Base-by-base conservation (phyloP, 1,139 yeast genomes). In the Saccharomyces hybrid region DNA sequence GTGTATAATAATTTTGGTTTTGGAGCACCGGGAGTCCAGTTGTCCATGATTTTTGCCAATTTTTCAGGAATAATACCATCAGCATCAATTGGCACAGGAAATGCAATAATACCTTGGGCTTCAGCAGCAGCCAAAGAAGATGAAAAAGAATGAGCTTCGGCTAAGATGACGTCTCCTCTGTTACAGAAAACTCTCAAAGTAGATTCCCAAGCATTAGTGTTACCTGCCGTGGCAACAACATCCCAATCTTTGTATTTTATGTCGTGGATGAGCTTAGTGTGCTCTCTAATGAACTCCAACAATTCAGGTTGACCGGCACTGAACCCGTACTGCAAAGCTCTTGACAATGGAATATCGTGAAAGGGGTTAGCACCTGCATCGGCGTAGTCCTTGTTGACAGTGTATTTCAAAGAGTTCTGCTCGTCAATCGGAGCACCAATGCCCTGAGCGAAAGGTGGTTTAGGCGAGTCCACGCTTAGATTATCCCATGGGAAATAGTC, bases 401-500 rank as follows among this genome's bases (percentile, higher is more conserved):
- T 64, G 16, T 80, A 74, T 58, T 77, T 78, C 46, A 60, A 46
- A 8, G 62, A 56, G 59, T 76, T 77, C 29, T 78, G 81, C 14
- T 71, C 75, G 11, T 63, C 71, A n/a, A 74, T 72, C 29, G 83
- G 78, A 29, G 87, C 85, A 31, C 86, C 88, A 61, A 88, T 85
- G 50, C 97, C 96, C 38, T 81, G 75, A 9, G 75, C 66, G 67
- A 89, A 89, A 1, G 95, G 90, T 42, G 93, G 86, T 27, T 81
- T 78, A 57, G 96, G 95, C 4, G 90, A 76, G 56, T 83, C 83
- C 28, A 86, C 84, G 27, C 78, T 70, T 53, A 90, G 69, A 62
- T 81, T 81, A 66, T 88, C 89, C 80, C 91, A 88, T 52, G 99
- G 99, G 79, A 93, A 93, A 71, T 87, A 86, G 62, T 86, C 91